phyloP scores from a whole-genome alignment of 345 rosid genomes.

The Sonneratia caseolaris region DNA sequence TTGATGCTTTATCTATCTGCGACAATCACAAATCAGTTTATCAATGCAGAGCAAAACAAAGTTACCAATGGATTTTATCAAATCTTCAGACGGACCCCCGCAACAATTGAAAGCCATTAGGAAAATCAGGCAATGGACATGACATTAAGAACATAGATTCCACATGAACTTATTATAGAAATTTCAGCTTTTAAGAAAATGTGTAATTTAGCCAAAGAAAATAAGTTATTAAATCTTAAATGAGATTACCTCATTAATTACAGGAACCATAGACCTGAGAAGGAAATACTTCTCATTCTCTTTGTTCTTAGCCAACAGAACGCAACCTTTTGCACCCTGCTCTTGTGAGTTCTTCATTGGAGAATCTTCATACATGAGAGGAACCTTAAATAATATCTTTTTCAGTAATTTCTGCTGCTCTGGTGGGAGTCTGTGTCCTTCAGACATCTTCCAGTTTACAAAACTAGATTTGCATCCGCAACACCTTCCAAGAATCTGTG shows the following conservation, averaged over 20 bases:
- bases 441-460: conserved; percentile 45
- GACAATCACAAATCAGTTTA: neutral
- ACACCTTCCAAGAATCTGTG: conserved; percentile 12
- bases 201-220: no score
- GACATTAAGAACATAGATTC: no score
- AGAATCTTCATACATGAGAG: conserved; percentile 36
- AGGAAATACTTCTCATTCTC: conserved; percentile 43
- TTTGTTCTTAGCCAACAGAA: conserved; percentile 18
- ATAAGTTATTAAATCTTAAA: no score
- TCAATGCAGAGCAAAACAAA: neutral
- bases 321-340: neutral
- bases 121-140: neutral
- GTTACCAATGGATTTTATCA: no score
- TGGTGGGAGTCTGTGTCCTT: conserved; percentile 13
- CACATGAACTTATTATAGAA: no score
- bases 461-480: conserved; percentile 45
- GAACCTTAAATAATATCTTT: conserved; percentile 51
- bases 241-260: conserved; percentile 49
- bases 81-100: no score
- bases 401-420: conserved; percentile 41
- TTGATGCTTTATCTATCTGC: conserved; percentile 73
- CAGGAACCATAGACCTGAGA: conserved; percentile 68
- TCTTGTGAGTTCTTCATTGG: conserved; percentile 16
- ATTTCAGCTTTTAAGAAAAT: no score
- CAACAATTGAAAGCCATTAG: neutral